Evolutionary conservation across 805 yeast species (phyloP).

Genomic region (Wickerhamomyces xylosicus): DNA sequence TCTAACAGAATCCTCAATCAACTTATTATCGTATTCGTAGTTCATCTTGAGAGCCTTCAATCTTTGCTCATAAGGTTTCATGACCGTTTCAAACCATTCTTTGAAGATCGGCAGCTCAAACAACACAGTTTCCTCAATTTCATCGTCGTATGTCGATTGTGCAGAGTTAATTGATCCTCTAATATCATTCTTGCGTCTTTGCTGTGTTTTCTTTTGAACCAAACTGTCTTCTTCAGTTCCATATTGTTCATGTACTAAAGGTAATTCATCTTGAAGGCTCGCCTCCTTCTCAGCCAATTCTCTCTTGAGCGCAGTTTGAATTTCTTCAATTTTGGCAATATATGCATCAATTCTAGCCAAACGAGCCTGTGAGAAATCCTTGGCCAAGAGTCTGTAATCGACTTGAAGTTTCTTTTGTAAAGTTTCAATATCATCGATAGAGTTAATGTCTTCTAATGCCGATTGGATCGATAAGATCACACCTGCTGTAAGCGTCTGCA

Average conservation of each 20-base stretch:
- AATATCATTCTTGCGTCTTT: constrained; percentile 2
- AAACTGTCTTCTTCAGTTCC: constrained; percentile 7
- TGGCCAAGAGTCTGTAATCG: constrained; percentile 23
- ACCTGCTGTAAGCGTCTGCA: not conserved
- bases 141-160: not conserved
- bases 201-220: not conserved
- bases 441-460: not conserved
- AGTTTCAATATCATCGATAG: constrained; percentile 10
- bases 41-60: constrained; percentile 8
- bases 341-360: constrained; percentile 22
- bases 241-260: constrained; percentile 7
- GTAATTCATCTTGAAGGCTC: constrained; percentile 10
- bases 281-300: constrained; percentile 12
- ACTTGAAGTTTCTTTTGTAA: constrained; percentile 18
- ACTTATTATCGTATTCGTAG: constrained; percentile 10
- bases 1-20: constrained; percentile 12
- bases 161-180: not conserved
- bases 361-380: constrained; percentile 20
- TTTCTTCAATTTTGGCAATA: constrained; percentile 22
- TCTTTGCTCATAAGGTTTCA: constrained; percentile 8
- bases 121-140: constrained; percentile 4
- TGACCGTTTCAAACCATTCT: constrained; percentile 11
- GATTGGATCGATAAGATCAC: not conserved
- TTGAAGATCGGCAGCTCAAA: constrained; percentile 13
- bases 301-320: constrained; percentile 15